Base-by-base conservation (phyloP, 106 monocot species). In the Allium cepa region DNA sequence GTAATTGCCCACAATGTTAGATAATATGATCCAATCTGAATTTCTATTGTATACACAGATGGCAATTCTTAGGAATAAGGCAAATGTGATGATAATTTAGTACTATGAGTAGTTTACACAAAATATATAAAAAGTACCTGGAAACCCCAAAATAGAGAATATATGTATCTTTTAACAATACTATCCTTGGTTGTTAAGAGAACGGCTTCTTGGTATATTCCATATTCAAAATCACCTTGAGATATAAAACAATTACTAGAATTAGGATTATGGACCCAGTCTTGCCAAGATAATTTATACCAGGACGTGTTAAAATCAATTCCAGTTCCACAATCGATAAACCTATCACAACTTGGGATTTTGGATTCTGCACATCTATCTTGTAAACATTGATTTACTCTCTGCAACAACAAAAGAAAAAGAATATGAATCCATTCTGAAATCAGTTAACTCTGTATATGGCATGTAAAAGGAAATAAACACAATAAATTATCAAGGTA, bases 81-180 rank as follows among this genome's bases (percentile, higher is more conserved):
- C 36, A 5, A 36, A 36, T 36, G 36, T 36, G 36, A 36, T 36
- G 5, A 36, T 36, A 2, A 4, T 36, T 36, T 36, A 36, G 36
- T 36, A 36, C 36, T 36, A 36, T 36, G 36, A 36, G 5, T 36
- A 36, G 36, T 5, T 36, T 36, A 36, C 5, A 36, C 36, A 59
- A 16, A 49, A 66, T 14, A 66, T 45, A 59, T 52, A 17, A 63
- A 17, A 26, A 71, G 9, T 90, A 94, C 94, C 94, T 94, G 94
- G 58, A 94, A 94, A 16, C 94, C 90, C 94, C 94, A 94, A 67
- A 90, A 87, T 18, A 85, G 72, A 48, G 90, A 82, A 77, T 90
- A 94, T 75, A 90, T 79, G 17, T 94, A 94, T 64, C 87, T 74
- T 46, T n/a, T 79, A 51, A 78, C 45, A 18, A 84, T 27, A 53